Conservation (phyloP, 306 rosid genomes). For the Begonia loranthoides region DNA sequence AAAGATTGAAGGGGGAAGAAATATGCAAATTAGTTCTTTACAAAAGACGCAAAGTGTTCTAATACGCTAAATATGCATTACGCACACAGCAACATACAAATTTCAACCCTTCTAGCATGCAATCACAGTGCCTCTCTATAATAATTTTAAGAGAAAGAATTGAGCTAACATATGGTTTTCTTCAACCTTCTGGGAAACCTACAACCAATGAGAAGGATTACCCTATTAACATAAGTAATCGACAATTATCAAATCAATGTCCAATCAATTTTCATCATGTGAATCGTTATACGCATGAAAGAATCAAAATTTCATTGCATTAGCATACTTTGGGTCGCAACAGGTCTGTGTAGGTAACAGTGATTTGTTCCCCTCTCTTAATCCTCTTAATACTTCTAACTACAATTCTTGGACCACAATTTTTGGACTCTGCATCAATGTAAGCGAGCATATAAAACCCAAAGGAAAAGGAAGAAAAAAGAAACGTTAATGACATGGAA, state of each 20-base stretch:
- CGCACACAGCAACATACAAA: too few species aligned
- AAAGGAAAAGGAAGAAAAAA: too few species aligned
- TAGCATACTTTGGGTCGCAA: slow-evolving; percentile 56
- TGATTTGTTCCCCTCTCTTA: slow-evolving; percentile 48
- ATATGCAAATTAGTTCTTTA: too few species aligned
- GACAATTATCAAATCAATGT: too few species aligned
- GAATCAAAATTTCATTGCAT: neutral
- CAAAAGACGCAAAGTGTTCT: too few species aligned
- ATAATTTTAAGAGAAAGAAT: too few species aligned
- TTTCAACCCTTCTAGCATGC: too few species aligned
- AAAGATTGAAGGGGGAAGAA: too few species aligned
- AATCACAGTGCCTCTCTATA: too few species aligned
- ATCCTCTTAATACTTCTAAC: slow-evolving; percentile 73
- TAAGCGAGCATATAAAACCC: neutral
- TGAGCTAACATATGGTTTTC: neutral
- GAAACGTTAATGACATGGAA: too few species aligned
- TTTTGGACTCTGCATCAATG: slow-evolving; percentile 9
- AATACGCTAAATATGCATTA: too few species aligned
- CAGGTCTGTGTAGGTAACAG: slow-evolving; percentile 63
- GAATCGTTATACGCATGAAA: neutral
- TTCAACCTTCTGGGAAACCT: neutral
- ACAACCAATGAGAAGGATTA: neutral
- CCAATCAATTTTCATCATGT: neutral
- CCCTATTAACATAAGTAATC: neutral
- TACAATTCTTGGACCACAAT: slow-evolving; percentile 48